Conservation (phyloP, 2,329 filamentous ascomycete genomes). For the Trichoderma citrinoviride region DNA sequence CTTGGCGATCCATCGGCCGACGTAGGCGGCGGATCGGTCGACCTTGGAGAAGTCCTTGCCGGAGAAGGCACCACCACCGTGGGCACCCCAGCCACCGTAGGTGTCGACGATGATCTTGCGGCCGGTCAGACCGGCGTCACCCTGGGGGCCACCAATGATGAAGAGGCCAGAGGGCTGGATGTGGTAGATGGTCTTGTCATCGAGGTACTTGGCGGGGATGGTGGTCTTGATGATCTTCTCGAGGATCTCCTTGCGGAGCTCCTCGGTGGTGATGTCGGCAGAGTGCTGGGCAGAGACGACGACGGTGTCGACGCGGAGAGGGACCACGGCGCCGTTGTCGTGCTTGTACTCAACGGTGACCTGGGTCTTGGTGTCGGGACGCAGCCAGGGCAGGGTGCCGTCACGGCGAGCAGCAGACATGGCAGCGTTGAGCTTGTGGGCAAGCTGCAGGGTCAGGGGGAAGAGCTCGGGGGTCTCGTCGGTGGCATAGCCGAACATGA, state of each 20-base stretch:
- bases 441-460: slow-evolving; percentile 87
- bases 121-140: slow-evolving; percentile 96
- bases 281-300: slow-evolving; percentile 96
- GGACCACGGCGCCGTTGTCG: slow-evolving; percentile 89
- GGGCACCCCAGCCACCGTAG: slow-evolving; percentile 99
- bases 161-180: slow-evolving; percentile 98
- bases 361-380: slow-evolving; percentile 99
- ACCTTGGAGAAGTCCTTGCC: slow-evolving; percentile 99
- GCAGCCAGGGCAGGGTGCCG: slow-evolving; percentile 86
- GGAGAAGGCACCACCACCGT: slow-evolving; percentile 99
- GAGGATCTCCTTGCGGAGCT: slow-evolving; percentile 89
- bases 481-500: slow-evolving; percentile 99
- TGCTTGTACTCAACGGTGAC: slow-evolving; percentile 99
- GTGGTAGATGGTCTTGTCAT: slow-evolving; percentile 94
- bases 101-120: slow-evolving; percentile 99
- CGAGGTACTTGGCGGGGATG: slow-evolving; percentile 88
- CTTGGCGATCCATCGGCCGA: slow-evolving; percentile 98
- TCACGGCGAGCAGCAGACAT: slow-evolving; percentile 88
- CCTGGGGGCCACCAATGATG: slow-evolving; percentile 98
- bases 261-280: slow-evolving; percentile 81
- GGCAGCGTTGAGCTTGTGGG: slow-evolving; percentile 95
- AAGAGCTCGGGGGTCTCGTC: slow-evolving; percentile 98
- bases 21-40: slow-evolving; percentile 95
- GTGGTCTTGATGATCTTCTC: slow-evolving; percentile 97
- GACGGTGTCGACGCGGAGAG: slow-evolving; percentile 90